Conservation (phyloP, 352 stramenopile genomes). For the Phytopythium oedochilum region DNA sequence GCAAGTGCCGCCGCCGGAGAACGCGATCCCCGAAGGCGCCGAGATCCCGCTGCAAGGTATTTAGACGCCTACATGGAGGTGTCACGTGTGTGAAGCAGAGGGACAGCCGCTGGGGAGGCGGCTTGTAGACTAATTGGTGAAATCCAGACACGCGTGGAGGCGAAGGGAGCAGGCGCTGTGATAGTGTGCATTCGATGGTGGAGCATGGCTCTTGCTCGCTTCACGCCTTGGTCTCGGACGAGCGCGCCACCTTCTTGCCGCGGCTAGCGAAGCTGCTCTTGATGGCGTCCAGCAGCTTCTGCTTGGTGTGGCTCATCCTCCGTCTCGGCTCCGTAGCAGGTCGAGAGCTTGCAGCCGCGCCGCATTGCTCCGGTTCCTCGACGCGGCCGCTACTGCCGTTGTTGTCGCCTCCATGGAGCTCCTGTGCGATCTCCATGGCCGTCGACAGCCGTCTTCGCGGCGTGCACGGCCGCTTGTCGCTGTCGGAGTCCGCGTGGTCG, state of each 20-base stretch:
- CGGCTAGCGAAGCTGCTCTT: slow-evolving; percentile 33
- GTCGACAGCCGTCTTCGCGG: slow-evolving; percentile 45
- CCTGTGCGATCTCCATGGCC: slow-evolving; percentile 44
- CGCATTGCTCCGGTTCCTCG: neutral
- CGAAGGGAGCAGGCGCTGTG: neutral
- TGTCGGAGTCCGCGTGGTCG: slow-evolving; percentile 1
- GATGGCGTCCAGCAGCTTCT: slow-evolving; percentile 64
- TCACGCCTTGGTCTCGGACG: slow-evolving; percentile 1
- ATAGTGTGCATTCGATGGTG: neutral
- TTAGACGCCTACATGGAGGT: slow-evolving; percentile 21
- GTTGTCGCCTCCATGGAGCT: slow-evolving; percentile 22
- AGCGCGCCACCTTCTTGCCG: slow-evolving; percentile 11
- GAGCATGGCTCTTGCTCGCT: no score
- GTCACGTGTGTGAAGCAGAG: no score
- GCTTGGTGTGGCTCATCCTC: slow-evolving; percentile 50
- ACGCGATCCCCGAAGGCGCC: slow-evolving; percentile 32
- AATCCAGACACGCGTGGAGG: neutral
- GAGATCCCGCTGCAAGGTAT: slow-evolving; percentile 72
- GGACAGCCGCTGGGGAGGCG: neutral
- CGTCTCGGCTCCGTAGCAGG: slow-evolving; percentile 3
- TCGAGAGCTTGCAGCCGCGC: neutral
- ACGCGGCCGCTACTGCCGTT: slow-evolving; percentile 8
- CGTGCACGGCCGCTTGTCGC: slow-evolving; percentile 18
- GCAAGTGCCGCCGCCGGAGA: slow-evolving; percentile 17
- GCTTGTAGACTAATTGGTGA: slow-evolving; percentile 4